These are phyloP conservation scores for Gigaspora rosea DNA, from an alignment of 192 early-diverging fungal species.

Conservation along the genomic window DNA sequence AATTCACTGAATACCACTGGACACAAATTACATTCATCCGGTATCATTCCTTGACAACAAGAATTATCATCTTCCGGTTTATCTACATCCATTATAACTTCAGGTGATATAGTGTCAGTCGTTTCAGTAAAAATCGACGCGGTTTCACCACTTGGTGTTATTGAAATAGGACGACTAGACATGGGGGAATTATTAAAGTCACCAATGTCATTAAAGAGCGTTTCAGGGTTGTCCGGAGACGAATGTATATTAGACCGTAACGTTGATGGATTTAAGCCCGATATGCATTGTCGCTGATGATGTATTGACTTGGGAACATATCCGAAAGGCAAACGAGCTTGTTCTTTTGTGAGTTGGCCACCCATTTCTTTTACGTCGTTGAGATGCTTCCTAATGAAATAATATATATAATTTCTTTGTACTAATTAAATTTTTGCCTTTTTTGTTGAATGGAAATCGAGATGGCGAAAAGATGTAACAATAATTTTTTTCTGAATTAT, in stretches of 20 bases:
- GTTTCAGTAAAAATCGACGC: constrained; percentile 5
- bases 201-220: constrained; percentile 1
- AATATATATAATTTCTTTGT: background rate
- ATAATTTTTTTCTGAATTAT: too few relatives aligned
- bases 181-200: constrained; percentile 12
- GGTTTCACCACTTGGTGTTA: constrained; percentile 13
- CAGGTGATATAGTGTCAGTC: constrained; percentile 1
- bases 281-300: background rate
- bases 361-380: constrained; percentile 6
- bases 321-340: constrained; percentile 25
- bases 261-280: constrained; percentile 3
- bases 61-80: background rate
- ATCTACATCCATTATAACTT: constrained; percentile 7
- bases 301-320: background rate
- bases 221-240: background rate
- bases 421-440: too few relatives aligned
- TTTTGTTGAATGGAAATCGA: too few relatives aligned
- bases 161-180: background rate
- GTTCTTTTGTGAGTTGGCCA: constrained; percentile 31
- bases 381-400: background rate
- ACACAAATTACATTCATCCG: constrained; percentile 34
- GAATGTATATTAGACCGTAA: constrained; percentile 21
- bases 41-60: background rate
- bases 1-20: constrained; percentile 43
- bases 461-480: too few relatives aligned